A percentile compares a stretch with the other conserved stretches of the same genome.
These are phyloP conservation scores for Paramecium octaurelia DNA, from an alignment of 73 alveolate genomes.

Conservation along the genomic window DNA sequence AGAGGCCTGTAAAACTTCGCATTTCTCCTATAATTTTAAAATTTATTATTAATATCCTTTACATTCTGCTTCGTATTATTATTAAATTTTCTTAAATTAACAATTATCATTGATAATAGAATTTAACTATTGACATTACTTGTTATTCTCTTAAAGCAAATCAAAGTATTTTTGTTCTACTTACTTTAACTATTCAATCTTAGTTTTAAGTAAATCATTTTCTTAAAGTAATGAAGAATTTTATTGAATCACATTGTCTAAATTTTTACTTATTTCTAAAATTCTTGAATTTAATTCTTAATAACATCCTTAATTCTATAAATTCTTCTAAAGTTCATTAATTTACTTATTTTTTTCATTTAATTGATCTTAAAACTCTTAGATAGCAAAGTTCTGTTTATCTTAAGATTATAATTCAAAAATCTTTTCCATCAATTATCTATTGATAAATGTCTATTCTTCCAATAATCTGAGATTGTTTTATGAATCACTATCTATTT, in stretches of 20 bases:
- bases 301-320: background rate
- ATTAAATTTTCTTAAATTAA: background rate
- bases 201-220: background rate
- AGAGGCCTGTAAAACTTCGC: background rate
- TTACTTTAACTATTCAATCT: background rate
- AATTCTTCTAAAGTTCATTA: background rate
- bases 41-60: background rate
- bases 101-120: background rate
- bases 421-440: conserved; percentile 3
- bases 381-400: background rate
- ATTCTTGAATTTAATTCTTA: background rate
- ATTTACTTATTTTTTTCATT: background rate
- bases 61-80: conserved; percentile 5
- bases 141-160: background rate
- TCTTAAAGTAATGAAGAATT: background rate
- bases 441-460: background rate
- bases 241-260: background rate
- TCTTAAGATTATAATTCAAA: background rate
- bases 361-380: background rate
- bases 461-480: background rate
- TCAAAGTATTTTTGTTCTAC: background rate
- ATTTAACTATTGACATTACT: background rate
- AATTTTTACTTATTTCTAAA: background rate
- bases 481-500: background rate
- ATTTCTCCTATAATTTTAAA: background rate